Conservation (phyloP, 345 rosid genomes). For the Eucalyptus grandis region DNA sequence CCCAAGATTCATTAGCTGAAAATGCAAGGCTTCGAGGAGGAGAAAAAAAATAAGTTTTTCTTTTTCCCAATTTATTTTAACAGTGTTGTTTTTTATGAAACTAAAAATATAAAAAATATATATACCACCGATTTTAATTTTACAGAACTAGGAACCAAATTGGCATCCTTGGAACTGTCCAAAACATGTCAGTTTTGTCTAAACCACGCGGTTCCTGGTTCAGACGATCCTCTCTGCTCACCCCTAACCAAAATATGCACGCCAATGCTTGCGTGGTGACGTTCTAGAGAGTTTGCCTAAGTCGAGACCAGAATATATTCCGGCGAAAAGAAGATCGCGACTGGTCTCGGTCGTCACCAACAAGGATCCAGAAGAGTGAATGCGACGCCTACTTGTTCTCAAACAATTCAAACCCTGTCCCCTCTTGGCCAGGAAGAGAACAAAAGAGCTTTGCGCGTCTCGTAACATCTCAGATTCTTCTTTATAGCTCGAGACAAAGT, state of each 20-base stretch:
- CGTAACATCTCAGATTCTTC: background rate
- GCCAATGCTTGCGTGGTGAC: background rate
- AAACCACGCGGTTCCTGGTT: rapidly evolving
- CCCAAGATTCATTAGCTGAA: background rate
- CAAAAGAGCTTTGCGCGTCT: background rate
- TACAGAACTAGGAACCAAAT: too few relatives aligned
- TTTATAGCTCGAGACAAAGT: background rate
- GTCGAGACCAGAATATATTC: background rate
- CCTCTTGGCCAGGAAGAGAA: background rate
- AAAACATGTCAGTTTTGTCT: background rate
- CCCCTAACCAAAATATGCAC: background rate
- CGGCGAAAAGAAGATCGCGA: background rate
- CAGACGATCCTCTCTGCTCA: background rate
- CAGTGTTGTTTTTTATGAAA: background rate
- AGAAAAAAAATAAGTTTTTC: too few relatives aligned
- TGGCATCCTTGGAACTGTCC: rapidly evolving
- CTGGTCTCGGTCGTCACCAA: background rate
- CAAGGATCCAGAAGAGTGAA: background rate
- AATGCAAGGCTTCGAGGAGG: background rate
- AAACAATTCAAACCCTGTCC: background rate
- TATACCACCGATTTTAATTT: too few relatives aligned
- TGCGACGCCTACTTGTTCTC: background rate
- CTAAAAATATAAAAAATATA: too few relatives aligned
- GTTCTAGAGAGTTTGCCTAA: background rate
- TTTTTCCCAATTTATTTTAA: too few relatives aligned